These are phyloP conservation scores for Rhodotorula kratochvilovae DNA, from an alignment of 768 basidiomycete genomes.

Conservation along the genomic window DNA sequence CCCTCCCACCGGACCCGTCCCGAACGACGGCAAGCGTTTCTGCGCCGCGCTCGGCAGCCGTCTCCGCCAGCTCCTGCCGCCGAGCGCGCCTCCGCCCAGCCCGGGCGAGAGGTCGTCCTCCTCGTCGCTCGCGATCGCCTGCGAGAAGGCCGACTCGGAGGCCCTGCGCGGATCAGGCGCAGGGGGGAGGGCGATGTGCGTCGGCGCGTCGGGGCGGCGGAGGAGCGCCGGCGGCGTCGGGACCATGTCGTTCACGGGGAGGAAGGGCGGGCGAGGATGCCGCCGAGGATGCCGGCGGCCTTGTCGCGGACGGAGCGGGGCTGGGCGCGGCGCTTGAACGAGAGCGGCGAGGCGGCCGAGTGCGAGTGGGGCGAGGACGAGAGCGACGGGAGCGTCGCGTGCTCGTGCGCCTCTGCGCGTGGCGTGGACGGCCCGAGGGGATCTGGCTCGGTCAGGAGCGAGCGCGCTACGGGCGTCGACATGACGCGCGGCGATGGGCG, in stretches of 20 bases:
- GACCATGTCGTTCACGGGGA: neutral
- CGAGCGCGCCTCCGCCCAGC: neutral
- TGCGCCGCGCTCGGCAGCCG: neutral
- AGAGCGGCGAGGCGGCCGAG: neutral
- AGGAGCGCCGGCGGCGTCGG: neutral
- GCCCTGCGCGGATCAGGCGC: neutral
- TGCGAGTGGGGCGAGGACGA: neutral
- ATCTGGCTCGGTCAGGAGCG: neutral
- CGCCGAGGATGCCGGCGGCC: neutral
- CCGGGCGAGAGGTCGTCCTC: slow-evolving; percentile 11
- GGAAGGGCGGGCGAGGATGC: neutral
- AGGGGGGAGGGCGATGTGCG: neutral
- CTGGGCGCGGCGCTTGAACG: slow-evolving; percentile 28
- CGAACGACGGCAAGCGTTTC: neutral
- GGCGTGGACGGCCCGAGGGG: neutral
- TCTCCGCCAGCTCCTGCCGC: neutral
- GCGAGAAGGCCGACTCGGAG: neutral
- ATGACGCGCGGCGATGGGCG: neutral
- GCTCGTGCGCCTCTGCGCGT: neutral
- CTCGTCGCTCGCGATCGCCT: slow-evolving; percentile 8
- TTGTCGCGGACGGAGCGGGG: neutral
- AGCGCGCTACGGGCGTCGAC: slow-evolving; percentile 4
- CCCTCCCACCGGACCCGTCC: neutral
- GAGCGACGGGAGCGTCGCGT: neutral
- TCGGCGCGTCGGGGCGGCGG: neutral